These are phyloP conservation scores for Pulicaria dysenterica DNA, from an alignment of 129 eudicot genomes.

Conservation along the genomic window DNA sequence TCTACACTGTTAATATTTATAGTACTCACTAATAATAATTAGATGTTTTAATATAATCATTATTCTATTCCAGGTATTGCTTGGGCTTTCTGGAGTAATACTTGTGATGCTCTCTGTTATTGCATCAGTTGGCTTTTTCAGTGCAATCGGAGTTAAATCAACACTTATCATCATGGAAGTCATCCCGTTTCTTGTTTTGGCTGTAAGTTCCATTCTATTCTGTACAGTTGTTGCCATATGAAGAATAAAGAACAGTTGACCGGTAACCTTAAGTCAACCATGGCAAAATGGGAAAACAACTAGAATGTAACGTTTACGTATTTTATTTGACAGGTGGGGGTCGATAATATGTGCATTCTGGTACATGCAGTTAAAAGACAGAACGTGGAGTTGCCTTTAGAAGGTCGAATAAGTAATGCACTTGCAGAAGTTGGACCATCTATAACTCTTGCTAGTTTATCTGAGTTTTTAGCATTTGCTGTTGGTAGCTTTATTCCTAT, in stretches of 20 bases:
- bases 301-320: not conserved
- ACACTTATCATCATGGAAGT: slow-evolving; percentile 99
- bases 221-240: not conserved
- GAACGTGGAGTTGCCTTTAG: slow-evolving; percentile 72
- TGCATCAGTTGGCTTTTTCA: slow-evolving; percentile 97
- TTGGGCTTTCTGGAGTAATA: slow-evolving; percentile 92
- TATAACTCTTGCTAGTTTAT: slow-evolving; percentile 90
- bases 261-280: slow-evolving; percentile 10
- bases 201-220: slow-evolving; percentile 61
- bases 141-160: slow-evolving; percentile 95
- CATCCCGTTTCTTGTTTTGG: slow-evolving; percentile 98
- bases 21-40: not conserved
- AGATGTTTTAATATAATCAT: slow-evolving; percentile 9
- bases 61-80: slow-evolving; percentile 69
- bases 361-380: slow-evolving; percentile 96
- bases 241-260: slow-evolving; percentile 9
- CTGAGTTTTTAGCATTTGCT: slow-evolving; percentile 94
- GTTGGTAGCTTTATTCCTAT: slow-evolving; percentile 98
- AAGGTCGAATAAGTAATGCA: slow-evolving; percentile 91
- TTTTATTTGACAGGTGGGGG: slow-evolving; percentile 74
- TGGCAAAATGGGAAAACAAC: slow-evolving; percentile 8
- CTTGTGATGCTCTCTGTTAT: slow-evolving; percentile 96
- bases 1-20: not conserved
- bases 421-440: slow-evolving; percentile 99
- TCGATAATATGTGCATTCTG: slow-evolving; percentile 98